A percentile compares a stretch with the other conserved stretches of the same genome.
phyloP scores from a whole-genome alignment of 345 rosid species.

The Eutrema yunnanense region DNA sequence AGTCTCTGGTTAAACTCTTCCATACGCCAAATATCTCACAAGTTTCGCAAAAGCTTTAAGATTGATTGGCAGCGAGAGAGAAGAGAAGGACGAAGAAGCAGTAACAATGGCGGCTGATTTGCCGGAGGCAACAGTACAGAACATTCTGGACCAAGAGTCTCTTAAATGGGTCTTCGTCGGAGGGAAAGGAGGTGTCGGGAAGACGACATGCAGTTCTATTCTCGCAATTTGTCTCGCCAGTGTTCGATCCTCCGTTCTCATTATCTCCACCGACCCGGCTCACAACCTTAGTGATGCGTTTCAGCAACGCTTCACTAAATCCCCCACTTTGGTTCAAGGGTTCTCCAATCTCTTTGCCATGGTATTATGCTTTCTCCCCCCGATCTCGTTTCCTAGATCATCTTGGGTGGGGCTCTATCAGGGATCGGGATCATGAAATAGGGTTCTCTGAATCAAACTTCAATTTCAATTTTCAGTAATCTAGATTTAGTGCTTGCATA shows the following conservation, averaged over 20 bases:
- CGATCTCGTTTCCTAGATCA: no score
- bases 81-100: neutral
- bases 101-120: conserved; percentile 31
- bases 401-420: no score
- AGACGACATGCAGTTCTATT: conserved; percentile 95
- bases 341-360: conserved; percentile 92
- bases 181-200: conserved; percentile 98
- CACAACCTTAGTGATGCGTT: conserved; percentile 99
- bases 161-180: conserved; percentile 99
- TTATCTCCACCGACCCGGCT: conserved; percentile 99
- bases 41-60: neutral
- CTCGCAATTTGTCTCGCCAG: conserved; percentile 68
- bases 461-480: neutral
- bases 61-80: conserved; percentile 1
- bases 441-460: neutral
- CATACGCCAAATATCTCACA: neutral
- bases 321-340: conserved; percentile 84
- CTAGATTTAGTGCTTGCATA: neutral
- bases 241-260: conserved; percentile 88
- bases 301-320: conserved; percentile 90
- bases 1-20: neutral
- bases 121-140: conserved; percentile 66
- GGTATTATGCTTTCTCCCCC: conserved; percentile 40
- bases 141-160: conserved; percentile 77
- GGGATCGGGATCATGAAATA: neutral